Evolutionary conservation across 2,329 filamentous ascomycete species (phyloP).

Genomic region (Remersonia thermophila): DNA sequence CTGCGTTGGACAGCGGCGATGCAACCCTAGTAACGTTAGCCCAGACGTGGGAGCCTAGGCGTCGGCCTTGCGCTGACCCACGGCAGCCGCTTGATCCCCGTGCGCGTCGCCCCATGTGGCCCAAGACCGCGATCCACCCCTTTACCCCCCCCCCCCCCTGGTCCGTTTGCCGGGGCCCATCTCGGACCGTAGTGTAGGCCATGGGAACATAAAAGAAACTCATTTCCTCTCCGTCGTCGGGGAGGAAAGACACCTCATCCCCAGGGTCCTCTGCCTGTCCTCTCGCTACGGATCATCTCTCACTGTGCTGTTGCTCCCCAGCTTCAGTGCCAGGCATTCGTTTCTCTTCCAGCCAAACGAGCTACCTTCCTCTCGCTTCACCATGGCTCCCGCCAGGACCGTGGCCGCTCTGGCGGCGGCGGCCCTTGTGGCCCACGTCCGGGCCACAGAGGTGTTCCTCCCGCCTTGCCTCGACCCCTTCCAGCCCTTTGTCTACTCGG

Average conservation of each 20-base stretch:
- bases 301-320: conserved; percentile 1
- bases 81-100: too few relatives aligned
- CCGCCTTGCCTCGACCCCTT: conserved; percentile 33
- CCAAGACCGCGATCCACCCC: too few relatives aligned
- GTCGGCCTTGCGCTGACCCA: too few relatives aligned
- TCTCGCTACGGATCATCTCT: background rate
- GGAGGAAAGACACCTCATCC: background rate
- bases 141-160: too few relatives aligned
- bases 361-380: conserved; percentile 8
- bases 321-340: conserved; percentile 3
- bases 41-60: too few relatives aligned
- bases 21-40: too few relatives aligned
- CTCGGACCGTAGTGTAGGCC: background rate
- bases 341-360: background rate
- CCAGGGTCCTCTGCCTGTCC: conserved; percentile 6
- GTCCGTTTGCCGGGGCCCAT: too few relatives aligned
- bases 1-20: too few relatives aligned
- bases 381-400: conserved; percentile 24
- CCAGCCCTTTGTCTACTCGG: conserved; percentile 35
- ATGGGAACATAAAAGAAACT: conserved; percentile 4
- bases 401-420: conserved; percentile 27
- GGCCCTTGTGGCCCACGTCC: conserved; percentile 25
- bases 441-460: conserved; percentile 30
- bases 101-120: too few relatives aligned
- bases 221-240: background rate